Conservation (phyloP, 1,139 yeast genomes). For the Zygoascus sp. region DNA sequence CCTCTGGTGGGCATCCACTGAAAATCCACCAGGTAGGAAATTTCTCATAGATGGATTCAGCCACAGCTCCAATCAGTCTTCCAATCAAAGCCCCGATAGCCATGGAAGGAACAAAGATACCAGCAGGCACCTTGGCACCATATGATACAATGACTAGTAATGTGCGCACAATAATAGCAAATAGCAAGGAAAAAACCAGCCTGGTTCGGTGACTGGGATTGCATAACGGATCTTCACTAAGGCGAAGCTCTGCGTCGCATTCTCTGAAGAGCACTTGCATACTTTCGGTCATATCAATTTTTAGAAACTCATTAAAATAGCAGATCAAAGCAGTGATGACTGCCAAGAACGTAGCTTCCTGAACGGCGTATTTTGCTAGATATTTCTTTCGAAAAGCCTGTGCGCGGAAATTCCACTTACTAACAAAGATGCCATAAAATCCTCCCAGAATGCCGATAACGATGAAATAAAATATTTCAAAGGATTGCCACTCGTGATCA, state of each 20-base stretch:
- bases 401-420: slow-evolving; percentile 70
- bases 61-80: slow-evolving; percentile 69
- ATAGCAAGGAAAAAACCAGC: slow-evolving; percentile 47
- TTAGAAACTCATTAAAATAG: slow-evolving; percentile 76
- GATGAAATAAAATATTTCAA: slow-evolving; percentile 77
- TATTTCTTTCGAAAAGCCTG: slow-evolving; percentile 75
- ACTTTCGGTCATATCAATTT: slow-evolving; percentile 89
- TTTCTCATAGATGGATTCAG: slow-evolving; percentile 51
- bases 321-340: slow-evolving; percentile 69
- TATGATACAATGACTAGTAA: slow-evolving; percentile 75
- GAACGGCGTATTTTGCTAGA: slow-evolving; percentile 52
- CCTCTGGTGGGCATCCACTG: slow-evolving; percentile 40
- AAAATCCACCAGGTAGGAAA: slow-evolving; percentile 45
- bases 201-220: slow-evolving; percentile 21
- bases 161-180: slow-evolving; percentile 73
- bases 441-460: slow-evolving; percentile 90
- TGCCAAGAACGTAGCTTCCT: slow-evolving; percentile 69
- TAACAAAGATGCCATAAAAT: slow-evolving; percentile 75
- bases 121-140: slow-evolving; percentile 92
- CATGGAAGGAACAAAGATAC: slow-evolving; percentile 94
- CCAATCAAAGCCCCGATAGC: slow-evolving; percentile 97
- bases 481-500: slow-evolving; percentile 79
- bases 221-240: slow-evolving; percentile 33
- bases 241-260: slow-evolving; percentile 46
- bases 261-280: slow-evolving; percentile 89